A percentile compares a stretch with the other conserved stretches of the same genome.
phyloP scores from a whole-genome alignment of 306 rosid genomes.

The Cucumis hystrix region DNA sequence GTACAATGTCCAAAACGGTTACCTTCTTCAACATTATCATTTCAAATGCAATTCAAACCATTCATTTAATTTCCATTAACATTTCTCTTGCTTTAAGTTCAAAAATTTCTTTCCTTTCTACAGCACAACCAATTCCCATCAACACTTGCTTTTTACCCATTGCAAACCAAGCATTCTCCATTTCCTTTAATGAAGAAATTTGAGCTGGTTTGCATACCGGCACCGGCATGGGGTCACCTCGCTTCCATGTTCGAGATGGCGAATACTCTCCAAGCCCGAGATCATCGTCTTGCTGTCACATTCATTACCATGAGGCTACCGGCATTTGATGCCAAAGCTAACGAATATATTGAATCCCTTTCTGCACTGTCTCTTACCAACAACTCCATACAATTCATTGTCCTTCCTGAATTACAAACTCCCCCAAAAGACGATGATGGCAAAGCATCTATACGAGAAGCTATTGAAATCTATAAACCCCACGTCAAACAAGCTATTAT shows the following conservation, averaged over 20 bases:
- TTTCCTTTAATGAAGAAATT: not conserved
- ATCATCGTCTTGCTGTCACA: constrained; percentile 13
- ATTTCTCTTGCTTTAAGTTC: too few relatives aligned
- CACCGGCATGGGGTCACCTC: constrained; percentile 32
- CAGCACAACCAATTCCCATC: too few relatives aligned
- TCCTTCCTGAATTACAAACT: not conserved
- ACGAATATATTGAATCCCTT: not conserved
- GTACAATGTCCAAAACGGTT: too few relatives aligned
- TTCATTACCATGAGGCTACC: not conserved
- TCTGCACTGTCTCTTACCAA: not conserved
- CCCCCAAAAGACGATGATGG: not conserved
- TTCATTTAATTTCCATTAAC: too few relatives aligned
- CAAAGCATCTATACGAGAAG: too few relatives aligned
- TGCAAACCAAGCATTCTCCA: too few relatives aligned
- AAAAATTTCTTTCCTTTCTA: too few relatives aligned
- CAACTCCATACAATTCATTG: not conserved
- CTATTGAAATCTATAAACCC: not conserved
- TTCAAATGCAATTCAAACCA: too few relatives aligned
- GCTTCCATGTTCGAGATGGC: constrained; percentile 31
- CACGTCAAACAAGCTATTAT: not conserved
- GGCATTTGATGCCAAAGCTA: not conserved
- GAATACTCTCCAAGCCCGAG: constrained; percentile 27
- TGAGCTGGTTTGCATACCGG: constrained; percentile 35
- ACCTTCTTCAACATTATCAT: too few relatives aligned
- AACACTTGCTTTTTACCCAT: too few relatives aligned